These are phyloP conservation scores for Leccinum fibrillosum DNA, from an alignment of 768 basidiomycete genomes.

Conservation along the genomic window DNA sequence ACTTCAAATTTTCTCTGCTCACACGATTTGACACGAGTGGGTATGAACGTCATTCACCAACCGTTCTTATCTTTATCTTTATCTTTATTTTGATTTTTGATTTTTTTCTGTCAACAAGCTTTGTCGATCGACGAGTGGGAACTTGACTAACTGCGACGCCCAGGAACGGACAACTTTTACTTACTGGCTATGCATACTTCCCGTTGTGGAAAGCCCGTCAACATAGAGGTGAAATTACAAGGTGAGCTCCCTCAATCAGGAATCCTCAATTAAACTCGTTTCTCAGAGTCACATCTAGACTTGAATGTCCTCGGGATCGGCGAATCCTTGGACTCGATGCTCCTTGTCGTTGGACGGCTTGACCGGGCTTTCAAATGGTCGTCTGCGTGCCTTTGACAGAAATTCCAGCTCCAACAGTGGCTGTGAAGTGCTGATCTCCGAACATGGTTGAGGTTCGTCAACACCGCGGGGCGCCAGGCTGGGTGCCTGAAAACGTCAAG, in stretches of 20 bases:
- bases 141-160: not conserved
- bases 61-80: not conserved
- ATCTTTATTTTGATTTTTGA: not conserved
- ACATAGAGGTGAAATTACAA: not conserved
- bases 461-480: constrained; percentile 2
- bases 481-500: constrained; percentile 7
- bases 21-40: constrained; percentile 1
- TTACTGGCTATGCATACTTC: not conserved
- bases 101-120: not conserved
- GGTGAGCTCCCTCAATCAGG: constrained; percentile 1
- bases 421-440: not conserved
- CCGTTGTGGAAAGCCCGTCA: constrained; percentile 1
- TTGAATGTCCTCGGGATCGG: not conserved
- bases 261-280: constrained; percentile 1
- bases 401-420: not conserved
- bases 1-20: not conserved
- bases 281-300: not conserved
- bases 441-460: not conserved
- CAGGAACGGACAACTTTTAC: constrained; percentile 3
- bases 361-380: not conserved
- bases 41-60: not conserved
- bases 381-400: not conserved
- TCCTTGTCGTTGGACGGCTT: not conserved
- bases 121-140: not conserved
- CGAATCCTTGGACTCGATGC: not conserved